Conservation (phyloP, 2,329 filamentous ascomycete species). For the Ophiosphaerella herpotricha region DNA sequence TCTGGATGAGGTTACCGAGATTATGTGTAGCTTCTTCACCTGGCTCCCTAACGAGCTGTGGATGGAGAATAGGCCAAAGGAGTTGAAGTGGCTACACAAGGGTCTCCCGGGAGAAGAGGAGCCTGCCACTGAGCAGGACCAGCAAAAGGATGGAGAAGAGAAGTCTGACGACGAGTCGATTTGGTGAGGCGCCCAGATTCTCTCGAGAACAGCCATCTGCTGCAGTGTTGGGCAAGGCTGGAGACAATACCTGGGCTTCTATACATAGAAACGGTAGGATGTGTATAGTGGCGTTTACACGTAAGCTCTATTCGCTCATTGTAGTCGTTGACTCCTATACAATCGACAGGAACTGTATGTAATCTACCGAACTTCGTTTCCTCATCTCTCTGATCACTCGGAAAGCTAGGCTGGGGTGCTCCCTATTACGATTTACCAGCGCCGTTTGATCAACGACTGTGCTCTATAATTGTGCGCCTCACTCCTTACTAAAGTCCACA, state of each 20-base stretch:
- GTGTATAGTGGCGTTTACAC: too few species aligned
- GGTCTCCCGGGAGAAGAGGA: constrained; percentile 19
- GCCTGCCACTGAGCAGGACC: constrained; percentile 8
- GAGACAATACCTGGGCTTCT: too few species aligned
- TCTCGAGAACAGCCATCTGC: too few species aligned
- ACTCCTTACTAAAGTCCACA: neutral
- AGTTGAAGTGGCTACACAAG: constrained; percentile 31
- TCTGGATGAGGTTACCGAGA: constrained; percentile 46
- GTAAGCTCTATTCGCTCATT: too few species aligned
- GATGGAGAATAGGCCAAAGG: constrained; percentile 36
- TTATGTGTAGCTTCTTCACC: constrained; percentile 51
- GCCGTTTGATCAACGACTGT: constrained; percentile 2
- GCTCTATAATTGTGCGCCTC: neutral
- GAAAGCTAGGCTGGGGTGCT: too few species aligned
- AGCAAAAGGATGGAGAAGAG: constrained; percentile 12
- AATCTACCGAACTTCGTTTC: too few species aligned
- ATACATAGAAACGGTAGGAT: too few species aligned
- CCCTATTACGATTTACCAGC: too few species aligned
- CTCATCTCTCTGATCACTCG: too few species aligned
- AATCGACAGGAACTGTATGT: too few species aligned
- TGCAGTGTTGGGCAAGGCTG: too few species aligned
- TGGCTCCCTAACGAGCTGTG: constrained; percentile 51
- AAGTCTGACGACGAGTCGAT: constrained; percentile 21
- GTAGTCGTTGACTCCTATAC: too few species aligned
- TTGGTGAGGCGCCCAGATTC: neutral